Evolutionary conservation across 352 stramenopile species (phyloP), one percentile per base, ranked within the genome.

Genomic region (Pythium scleroteichum): DNA sequence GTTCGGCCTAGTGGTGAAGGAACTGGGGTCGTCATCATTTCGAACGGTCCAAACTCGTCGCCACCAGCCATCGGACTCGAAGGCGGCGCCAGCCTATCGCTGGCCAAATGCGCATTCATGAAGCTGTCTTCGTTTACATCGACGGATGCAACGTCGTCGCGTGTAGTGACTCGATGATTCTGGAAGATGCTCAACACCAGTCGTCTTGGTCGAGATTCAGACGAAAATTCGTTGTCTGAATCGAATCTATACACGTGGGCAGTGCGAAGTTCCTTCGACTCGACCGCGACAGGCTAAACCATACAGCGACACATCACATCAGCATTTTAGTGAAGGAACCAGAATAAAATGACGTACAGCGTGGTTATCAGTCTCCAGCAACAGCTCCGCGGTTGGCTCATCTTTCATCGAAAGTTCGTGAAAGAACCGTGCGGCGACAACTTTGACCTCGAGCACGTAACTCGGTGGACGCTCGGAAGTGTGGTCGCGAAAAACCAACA

Each of bases 171-270:
- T 9, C 55, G 68, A 59, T 77, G 72, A 39, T 78, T 85, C 59
- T 92, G 78, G 49, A 79, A 94, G 22, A 92, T 76, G 33, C 72
- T 91, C 56, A 94, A 48, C 1, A 73, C 73, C 0, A 94, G 71
- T 47, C 83, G 86, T 59, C 85, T 88, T 8, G 85, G 85, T 4
- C 85, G 78, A 12, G 72, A 70, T 19, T 87, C 71, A 33, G 69
- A 87, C 4, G 79, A 74, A 60, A 94, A 90, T 62, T 90, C 79
- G 13, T 79, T 66, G 42, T 94, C 85, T 0, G 83, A 81, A 50
- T 94, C 82, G 32, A 94, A 94, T 5, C 85, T 83, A 66, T 92
- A 94, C 19, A 94, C 81, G 46, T 92, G 82, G 4, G 82, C 75
- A 24, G 78, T 94, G 39, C 86, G 87, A 10, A 88, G 57, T 40